Evolutionary conservation across 441 rosid genomes (phyloP), one percentile per base, ranked within the genome.

Genomic region (Erodium trifolium): DNA sequence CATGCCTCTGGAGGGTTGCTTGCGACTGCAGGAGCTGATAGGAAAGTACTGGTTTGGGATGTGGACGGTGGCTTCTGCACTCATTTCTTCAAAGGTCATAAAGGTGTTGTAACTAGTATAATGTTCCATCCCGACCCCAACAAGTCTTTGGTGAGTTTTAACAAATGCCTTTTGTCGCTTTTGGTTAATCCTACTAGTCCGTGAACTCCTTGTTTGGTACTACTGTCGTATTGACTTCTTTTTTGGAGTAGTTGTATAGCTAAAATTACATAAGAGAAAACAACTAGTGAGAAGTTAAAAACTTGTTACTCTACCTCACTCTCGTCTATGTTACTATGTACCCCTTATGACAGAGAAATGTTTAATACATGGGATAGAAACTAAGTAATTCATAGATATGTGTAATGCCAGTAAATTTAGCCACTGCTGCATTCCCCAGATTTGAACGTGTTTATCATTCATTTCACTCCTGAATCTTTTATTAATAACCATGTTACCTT

Each of bases 21-120:
- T 73, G 97, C 96, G 35, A 93, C 99, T 57, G 92, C 92, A n/a
- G 99, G 99, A 85, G 86, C 97, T 72, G 97, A 93, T 81, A 89
- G 96, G 77, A 93, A 93, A 81, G 99, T 93, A 4, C 89, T 86
- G 71, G 90, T 93, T 64, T 93, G 97, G 97, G 97, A 93, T 84
- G 93, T 93, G 29, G 96, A 91, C 77, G 99, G 98, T 72, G 94
- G 97, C 70, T 93, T 86, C 82, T 89, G 96, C 73, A 91, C 99
- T 75, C 97, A 93, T 78, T 82, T 74, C 84, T 93, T 93, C 79
- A 93, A 83, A 78, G 99, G 96, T 45, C 99, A 93, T 80, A 85
- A 84, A 75, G 96, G 93, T 37, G 93, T 93, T 76, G 96, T 91
- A 49, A 76, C 88, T 37, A 83, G 79, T 76, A 41, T 89, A 65